Conservation (phyloP, 768 basidiomycete genomes). For the Phlebiopsis gigantea region DNA sequence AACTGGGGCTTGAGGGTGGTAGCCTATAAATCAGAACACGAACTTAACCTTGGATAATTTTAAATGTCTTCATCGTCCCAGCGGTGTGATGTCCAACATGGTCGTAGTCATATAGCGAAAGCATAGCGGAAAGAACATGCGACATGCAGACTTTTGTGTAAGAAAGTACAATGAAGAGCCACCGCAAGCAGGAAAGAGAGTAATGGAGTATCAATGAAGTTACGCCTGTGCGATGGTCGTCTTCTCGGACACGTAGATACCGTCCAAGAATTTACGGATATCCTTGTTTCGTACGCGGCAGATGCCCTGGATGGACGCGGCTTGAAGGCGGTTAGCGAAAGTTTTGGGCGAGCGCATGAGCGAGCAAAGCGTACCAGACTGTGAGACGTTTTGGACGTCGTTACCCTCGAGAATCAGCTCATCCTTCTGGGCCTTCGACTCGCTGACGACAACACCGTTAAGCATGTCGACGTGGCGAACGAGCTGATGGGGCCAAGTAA, state of each 20-base stretch:
- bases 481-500: constrained; percentile 41
- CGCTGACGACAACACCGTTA: constrained; percentile 74
- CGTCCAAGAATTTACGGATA: constrained; percentile 98
- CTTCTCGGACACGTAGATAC: constrained; percentile 87
- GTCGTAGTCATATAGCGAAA: constrained; percentile 4
- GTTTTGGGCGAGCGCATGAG: neutral
- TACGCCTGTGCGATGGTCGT: constrained; percentile 51
- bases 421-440: constrained; percentile 92
- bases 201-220: constrained; percentile 13
- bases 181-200: constrained; percentile 9
- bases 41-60: neutral
- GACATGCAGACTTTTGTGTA: constrained; percentile 26
- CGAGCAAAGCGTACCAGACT: constrained; percentile 59
- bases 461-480: constrained; percentile 93
- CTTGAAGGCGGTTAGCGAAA: constrained; percentile 22
- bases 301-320: constrained; percentile 94
- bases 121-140: constrained; percentile 14
- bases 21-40: too few species aligned
- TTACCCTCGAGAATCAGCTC: constrained; percentile 92
- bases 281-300: constrained; percentile 99
- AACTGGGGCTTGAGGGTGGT: too few species aligned
- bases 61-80: too few species aligned
- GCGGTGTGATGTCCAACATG: neutral
- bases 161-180: constrained; percentile 14
- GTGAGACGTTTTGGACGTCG: constrained; percentile 95